Percentiles rank a stretch among this genome's conserved stretches.
Evolutionary conservation across 768 basidiomycete genomes (phyloP).

Genomic region (Porphyrellus cyaneotinctus): DNA sequence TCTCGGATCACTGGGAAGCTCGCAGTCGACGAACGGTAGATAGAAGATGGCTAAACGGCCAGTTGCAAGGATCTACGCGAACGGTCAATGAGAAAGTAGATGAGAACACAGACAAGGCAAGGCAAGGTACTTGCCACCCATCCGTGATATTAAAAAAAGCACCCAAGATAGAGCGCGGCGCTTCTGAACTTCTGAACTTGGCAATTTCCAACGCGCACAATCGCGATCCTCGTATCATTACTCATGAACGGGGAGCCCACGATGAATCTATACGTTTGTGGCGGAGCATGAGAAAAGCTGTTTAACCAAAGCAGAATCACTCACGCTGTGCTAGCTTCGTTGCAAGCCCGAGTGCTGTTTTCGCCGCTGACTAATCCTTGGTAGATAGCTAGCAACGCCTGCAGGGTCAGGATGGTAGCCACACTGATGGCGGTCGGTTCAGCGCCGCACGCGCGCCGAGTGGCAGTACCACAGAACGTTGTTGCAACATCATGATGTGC

Average conservation of each 20-base stretch:
- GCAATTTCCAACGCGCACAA: constrained; percentile 64
- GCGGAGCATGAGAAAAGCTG: not conserved
- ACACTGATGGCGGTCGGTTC: constrained; percentile 70
- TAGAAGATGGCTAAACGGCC: constrained; percentile 67
- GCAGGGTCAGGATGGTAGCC: constrained; percentile 63
- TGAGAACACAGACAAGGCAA: not conserved
- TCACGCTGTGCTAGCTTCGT: constrained; percentile 65
- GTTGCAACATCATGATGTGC: too few relatives aligned
- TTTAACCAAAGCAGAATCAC: constrained; percentile 24
- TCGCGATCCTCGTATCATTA: constrained; percentile 47
- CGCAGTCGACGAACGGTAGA: constrained; percentile 68
- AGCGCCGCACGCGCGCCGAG: constrained; percentile 61
- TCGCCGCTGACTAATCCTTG: constrained; percentile 65
- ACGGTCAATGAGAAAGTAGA: not conserved
- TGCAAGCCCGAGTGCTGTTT: constrained; percentile 65
- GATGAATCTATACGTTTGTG: constrained; percentile 48
- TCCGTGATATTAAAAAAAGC: constrained; percentile 68
- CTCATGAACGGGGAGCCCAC: constrained; percentile 37
- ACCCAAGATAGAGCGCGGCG: constrained; percentile 72
- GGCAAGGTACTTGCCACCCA: constrained; percentile 58
- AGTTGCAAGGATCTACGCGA: constrained; percentile 57
- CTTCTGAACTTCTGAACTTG: constrained; percentile 63
- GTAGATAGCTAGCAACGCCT: constrained; percentile 65
- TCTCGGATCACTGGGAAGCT: constrained; percentile 59
- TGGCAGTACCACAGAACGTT: too few relatives aligned